These are phyloP conservation scores for Ogataea hybrid DNA, from an alignment of 1,139 yeast species.

Conservation along the genomic window DNA sequence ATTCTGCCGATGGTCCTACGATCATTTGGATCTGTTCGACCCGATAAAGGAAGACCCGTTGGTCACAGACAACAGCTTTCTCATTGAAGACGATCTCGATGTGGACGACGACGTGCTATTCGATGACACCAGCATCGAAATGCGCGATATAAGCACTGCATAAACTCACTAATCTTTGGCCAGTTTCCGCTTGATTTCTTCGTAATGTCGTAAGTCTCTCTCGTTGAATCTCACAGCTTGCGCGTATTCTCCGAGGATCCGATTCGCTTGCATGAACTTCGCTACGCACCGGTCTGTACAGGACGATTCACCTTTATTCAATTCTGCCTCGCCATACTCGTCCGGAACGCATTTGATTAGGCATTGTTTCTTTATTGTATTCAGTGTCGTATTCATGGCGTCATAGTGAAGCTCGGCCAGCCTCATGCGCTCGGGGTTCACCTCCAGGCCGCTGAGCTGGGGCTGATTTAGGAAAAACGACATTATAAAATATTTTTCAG, in stretches of 20 bases:
- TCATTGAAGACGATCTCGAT: slow-evolving; percentile 18
- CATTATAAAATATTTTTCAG: slow-evolving; percentile 38
- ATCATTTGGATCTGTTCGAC: slow-evolving; percentile 17
- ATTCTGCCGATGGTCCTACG: slow-evolving; percentile 86
- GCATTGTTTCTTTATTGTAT: slow-evolving; percentile 25
- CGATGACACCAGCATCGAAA: slow-evolving; percentile 15
- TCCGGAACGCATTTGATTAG: slow-evolving; percentile 66
- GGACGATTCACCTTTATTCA: slow-evolving; percentile 71
- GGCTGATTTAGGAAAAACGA: slow-evolving; percentile 57
- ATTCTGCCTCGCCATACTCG: slow-evolving; percentile 74
- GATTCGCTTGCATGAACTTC: slow-evolving; percentile 67
- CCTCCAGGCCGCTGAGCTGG: slow-evolving; percentile 37
- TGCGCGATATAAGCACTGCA: slow-evolving; percentile 11
- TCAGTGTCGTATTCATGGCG: slow-evolving; percentile 63
- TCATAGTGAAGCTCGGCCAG: slow-evolving; percentile 75
- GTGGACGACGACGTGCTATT: slow-evolving; percentile 10
- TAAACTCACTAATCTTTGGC: slow-evolving; percentile 13
- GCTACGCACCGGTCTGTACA: slow-evolving; percentile 79
- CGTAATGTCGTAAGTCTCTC: slow-evolving; percentile 24
- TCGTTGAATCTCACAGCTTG: slow-evolving; percentile 29
- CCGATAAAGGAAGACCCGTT: slow-evolving; percentile 26
- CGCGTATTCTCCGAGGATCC: slow-evolving; percentile 54
- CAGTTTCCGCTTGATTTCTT: slow-evolving; percentile 21
- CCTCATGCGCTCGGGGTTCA: slow-evolving; percentile 65
- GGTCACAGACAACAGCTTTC: slow-evolving; percentile 16